phyloP scores from a whole-genome alignment of 2,329 filamentous ascomycete genomes.

The Calcarisporium arbuscula region DNA sequence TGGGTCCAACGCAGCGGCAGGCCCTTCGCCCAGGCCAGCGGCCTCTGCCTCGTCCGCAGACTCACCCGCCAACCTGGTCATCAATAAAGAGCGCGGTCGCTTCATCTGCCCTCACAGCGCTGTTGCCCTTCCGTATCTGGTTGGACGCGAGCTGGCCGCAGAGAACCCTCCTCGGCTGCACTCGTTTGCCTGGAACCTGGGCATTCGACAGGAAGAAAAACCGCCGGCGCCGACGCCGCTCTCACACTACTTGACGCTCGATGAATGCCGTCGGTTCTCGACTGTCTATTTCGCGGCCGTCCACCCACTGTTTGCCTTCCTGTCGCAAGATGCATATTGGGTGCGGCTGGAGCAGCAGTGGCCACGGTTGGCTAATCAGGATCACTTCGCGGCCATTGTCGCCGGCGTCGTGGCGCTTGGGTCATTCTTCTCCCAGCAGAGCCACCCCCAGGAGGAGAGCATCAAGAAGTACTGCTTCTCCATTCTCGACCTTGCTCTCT shows the following conservation, averaged over 20 bases:
- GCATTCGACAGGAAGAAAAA: conserved; percentile 9
- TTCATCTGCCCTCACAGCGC: conserved; percentile 11
- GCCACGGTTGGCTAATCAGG: conserved; percentile 1
- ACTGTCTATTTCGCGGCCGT: conserved; percentile 9
- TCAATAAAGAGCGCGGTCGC: conserved; percentile 6
- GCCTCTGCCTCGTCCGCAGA: too few species aligned
- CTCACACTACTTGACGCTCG: conserved; percentile 1
- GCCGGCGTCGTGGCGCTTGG: conserved; percentile 9
- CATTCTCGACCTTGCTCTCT: conserved; percentile 7
- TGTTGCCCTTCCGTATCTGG: conserved; percentile 12
- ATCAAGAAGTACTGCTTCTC: conserved; percentile 8
- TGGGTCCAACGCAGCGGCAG: too few species aligned
- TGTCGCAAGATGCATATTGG: neutral
- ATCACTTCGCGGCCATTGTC: conserved; percentile 10
- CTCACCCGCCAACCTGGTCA: conserved; percentile 4
- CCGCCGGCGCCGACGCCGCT: conserved; percentile 3
- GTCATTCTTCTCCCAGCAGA: conserved; percentile 7
- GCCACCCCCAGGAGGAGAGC: conserved; percentile 8
- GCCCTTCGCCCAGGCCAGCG: too few species aligned
- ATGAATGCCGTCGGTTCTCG: conserved; percentile 8
- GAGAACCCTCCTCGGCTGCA: conserved; percentile 10
- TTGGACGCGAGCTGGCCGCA: conserved; percentile 8
- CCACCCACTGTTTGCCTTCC: conserved; percentile 9
- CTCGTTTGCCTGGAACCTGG: conserved; percentile 14
- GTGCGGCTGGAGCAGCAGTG: conserved; percentile 1